A percentile compares a stretch with the other conserved stretches of the same genome.
phyloP scores from a whole-genome alignment of 305 asterid species.

The Caryopteris hybrid region DNA sequence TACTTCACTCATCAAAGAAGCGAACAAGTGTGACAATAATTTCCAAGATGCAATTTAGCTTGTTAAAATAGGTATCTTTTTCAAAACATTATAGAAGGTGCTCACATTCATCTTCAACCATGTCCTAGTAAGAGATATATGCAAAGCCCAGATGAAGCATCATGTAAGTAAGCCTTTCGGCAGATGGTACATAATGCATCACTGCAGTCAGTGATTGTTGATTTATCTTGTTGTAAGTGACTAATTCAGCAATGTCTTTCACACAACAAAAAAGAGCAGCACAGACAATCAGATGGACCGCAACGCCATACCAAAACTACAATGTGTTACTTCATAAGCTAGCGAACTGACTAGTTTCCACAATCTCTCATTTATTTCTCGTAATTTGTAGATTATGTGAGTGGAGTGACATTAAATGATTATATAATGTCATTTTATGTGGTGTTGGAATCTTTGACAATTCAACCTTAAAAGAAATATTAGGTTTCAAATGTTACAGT shows the following conservation, averaged over 20 bases:
- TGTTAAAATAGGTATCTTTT: neutral
- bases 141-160: constrained; percentile 4
- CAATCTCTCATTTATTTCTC: no score
- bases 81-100: neutral
- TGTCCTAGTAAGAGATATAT: neutral
- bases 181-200: constrained; percentile 1
- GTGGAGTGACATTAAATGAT: neutral
- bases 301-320: no score
- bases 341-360: no score
- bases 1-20: neutral
- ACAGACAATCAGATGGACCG: no score
- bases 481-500: neutral
- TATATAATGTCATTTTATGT: constrained; percentile 10
- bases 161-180: neutral
- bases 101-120: neutral
- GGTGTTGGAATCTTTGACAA: neutral
- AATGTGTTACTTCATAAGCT: no score
- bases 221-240: neutral
- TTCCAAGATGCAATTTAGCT: constrained; percentile 5
- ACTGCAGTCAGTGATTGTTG: neutral
- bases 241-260: neutral
- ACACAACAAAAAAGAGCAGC: no score
- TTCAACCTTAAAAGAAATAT: neutral
- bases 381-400: neutral
- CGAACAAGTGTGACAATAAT: neutral